Base-by-base conservation (phyloP, 2,329 filamentous ascomycete species). In the Biscogniauxia marginata region DNA sequence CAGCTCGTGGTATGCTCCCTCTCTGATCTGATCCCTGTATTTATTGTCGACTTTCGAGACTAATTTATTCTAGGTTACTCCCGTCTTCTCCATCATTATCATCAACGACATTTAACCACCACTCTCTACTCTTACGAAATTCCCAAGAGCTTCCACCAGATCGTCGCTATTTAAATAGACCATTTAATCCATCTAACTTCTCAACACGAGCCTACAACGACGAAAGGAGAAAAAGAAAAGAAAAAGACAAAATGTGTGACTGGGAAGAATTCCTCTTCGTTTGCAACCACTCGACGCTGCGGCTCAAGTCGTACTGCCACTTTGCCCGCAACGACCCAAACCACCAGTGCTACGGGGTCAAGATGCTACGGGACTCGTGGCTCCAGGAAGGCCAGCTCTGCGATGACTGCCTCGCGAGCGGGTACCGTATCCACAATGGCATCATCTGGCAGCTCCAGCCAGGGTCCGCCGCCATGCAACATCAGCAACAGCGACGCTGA, bases 251-350 rank as follows among this genome's bases (percentile, higher is more conserved):
- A 39, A 90, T 90, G 87, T 90, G 87, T 64, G 83, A 88, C 68
- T 91, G 77, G 71, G 88, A 92, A 69, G 83, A 86, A 60, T 88
- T 88, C 63, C 71, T 83, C 57, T 91, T 88, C 69, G 73, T 70
- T 51, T 93, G 89, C 74, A 78, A 78, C 24, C 88, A 91, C 73
- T 79, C 77, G 4, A 74, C 76, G 16, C 73, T 80, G 22, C 81
- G 84, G 19, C 76, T 89, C 24, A 84, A 86, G 67, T 85, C 84
- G 21, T 82, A 90, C 71, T 93, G 89, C 71, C 89, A 92, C 73
- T 86, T 85, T 63, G 87, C 89, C 5, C 85, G 89, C 56, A 90
- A 89, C 68, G 85, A 91, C 63, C 84, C 84, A 0, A 79, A 82
- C 59, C 88, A 92, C 69, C 79, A 84, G 64, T 92, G 89, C 71